Evolutionary conservation across 192 early-diverging fungal genomes (phyloP), one percentile per base, ranked within the genome.

Genomic region (Backusella australiensis): DNA sequence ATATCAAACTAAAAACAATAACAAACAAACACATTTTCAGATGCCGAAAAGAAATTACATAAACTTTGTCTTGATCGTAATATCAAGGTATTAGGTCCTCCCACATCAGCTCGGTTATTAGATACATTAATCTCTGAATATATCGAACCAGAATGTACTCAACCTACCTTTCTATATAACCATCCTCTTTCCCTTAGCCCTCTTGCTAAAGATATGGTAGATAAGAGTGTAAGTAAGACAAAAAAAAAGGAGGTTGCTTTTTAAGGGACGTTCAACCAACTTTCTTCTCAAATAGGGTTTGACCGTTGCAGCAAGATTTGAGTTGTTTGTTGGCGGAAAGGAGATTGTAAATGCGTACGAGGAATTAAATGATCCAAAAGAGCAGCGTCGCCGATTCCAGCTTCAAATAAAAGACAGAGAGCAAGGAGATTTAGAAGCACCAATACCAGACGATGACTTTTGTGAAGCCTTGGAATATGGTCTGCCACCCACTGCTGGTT

Each of bases 341-440:
- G 96, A 97, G 77, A 82, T 94, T 46, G 90, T 93, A 34, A 97
- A 97, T 77, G 93, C 93, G 0, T 97, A 97, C 76, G 92, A 90
- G 78, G 96, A 97, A 78, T 87, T 97, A 78, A 97, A 97, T 74
- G 93, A 96, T 71, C 96, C 96, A 6, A 59, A 81, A 14, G 90
- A 94, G 63, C 96, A 96, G 72, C 87, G 88, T 4, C 77, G 79
- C 12, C 84, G 90, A 39, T 94, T 94, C 74, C 76, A 77, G 11
- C 82, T 88, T 42, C 93, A 94, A 71, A 83, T 86, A 35, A 68
- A 72, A 36, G 93, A 96, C 70, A 83, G 89, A 68, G 83, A 90
- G 29, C 67, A 76, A 32, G 94, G 94, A 6, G 93, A 97, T 74
- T 86, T 87, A 21, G 96, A 97, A 76, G 93, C 93, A 3, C 93